These are phyloP conservation scores for Clarireedia hainanense DNA, from an alignment of 2,329 filamentous ascomycete genomes.

Conservation along the genomic window DNA sequence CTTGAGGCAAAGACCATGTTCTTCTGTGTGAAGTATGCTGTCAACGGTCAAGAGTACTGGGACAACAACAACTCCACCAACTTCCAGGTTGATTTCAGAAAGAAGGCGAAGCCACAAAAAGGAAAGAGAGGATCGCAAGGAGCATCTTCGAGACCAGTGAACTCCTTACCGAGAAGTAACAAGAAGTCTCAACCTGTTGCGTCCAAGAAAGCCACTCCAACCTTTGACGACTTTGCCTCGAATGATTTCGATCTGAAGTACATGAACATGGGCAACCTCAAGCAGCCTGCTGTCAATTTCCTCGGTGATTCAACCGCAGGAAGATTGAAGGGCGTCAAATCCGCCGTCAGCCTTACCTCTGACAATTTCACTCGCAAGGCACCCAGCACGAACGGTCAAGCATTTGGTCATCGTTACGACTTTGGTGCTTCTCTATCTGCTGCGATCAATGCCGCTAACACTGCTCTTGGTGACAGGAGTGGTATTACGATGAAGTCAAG, in stretches of 20 bases:
- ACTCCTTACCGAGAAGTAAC: conserved; percentile 60
- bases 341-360: conserved; percentile 47
- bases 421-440: conserved; percentile 87
- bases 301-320: conserved; percentile 52
- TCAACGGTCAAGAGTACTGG: conserved; percentile 83
- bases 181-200: conserved; percentile 41
- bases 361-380: conserved; percentile 32
- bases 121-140: conserved; percentile 47
- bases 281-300: conserved; percentile 52
- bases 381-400: conserved; percentile 50
- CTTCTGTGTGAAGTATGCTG: conserved; percentile 82
- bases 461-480: conserved; percentile 50
- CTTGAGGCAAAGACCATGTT: conserved; percentile 88
- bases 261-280: conserved; percentile 41
- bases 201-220: conserved; percentile 42
- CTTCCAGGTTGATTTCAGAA: conserved; percentile 89
- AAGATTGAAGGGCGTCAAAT: conserved; percentile 63
- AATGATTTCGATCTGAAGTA: conserved; percentile 39
- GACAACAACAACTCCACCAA: conserved; percentile 86
- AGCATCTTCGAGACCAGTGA: conserved; percentile 41
- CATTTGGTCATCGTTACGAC: conserved; percentile 90
- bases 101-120: conserved; percentile 59
- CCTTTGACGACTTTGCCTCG: conserved; percentile 59
- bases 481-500: conserved; percentile 38
- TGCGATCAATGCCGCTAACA: conserved; percentile 68